Percentiles rank a stretch among this genome's conserved stretches.
phyloP scores from a whole-genome alignment of 148 eudicot species.

The Nepenthes mirabilis region DNA sequence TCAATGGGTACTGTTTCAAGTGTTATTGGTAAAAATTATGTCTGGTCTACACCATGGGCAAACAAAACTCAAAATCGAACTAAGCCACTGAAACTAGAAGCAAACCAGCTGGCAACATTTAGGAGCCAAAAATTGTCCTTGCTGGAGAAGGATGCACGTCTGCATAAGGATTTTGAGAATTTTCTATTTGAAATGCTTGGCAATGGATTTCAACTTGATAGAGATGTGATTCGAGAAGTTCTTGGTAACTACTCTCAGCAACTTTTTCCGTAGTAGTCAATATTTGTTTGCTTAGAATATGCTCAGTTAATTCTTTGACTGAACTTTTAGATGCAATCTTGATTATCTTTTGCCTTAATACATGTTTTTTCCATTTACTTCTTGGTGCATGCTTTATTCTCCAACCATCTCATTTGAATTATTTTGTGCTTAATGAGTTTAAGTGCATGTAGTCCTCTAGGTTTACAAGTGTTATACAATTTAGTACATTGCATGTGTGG shows the following conservation, averaged over 20 bases:
- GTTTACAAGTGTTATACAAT: too few species aligned
- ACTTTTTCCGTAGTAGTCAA: background rate
- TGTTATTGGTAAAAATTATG: slow-evolving; percentile 18
- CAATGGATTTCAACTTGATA: slow-evolving; percentile 30
- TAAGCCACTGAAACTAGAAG: slow-evolving; percentile 13
- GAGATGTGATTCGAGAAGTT: slow-evolving; percentile 18
- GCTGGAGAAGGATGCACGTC: slow-evolving; percentile 5
- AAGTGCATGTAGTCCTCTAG: too few species aligned
- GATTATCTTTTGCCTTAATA: too few species aligned
- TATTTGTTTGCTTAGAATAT: background rate
- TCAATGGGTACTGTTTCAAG: slow-evolving; percentile 13
- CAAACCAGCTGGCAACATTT: slow-evolving; percentile 2
- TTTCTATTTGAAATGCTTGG: slow-evolving; percentile 34
- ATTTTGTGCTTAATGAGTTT: too few species aligned
- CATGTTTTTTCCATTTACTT: too few species aligned
- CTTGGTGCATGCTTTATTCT: too few species aligned
- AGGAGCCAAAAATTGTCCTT: slow-evolving; percentile 2
- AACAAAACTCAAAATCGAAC: slow-evolving; percentile 7
- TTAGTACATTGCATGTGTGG: too few species aligned
- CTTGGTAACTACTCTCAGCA: slow-evolving; percentile 19
- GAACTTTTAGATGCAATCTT: too few species aligned
- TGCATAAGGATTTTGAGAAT: slow-evolving; percentile 14
- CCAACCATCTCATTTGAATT: too few species aligned
- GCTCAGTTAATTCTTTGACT: too few species aligned
- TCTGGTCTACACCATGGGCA: slow-evolving; percentile 8